phyloP scores from a whole-genome alignment of 192 early-diverging fungal species.

The Backusella macrospora region DNA sequence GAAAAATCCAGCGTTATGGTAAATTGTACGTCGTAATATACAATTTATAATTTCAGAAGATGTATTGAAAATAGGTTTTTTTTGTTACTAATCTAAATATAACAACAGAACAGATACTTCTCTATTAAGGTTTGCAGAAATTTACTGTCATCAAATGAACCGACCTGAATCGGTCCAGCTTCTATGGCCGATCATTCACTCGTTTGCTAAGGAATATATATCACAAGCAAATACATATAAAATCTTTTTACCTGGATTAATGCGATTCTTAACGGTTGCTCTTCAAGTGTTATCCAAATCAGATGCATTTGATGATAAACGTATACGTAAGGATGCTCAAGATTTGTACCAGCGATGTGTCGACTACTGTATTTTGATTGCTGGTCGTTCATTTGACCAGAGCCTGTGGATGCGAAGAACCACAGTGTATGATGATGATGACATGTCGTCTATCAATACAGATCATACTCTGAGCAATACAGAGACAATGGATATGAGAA shows the following conservation, averaged over 20 bases:
- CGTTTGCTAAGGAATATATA: conserved; percentile 65
- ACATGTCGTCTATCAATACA: conserved; percentile 21
- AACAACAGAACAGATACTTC: conserved; percentile 63
- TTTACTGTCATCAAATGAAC: conserved; percentile 55
- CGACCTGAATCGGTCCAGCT: conserved; percentile 51
- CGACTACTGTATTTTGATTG: conserved; percentile 77
- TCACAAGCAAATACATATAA: conserved; percentile 58
- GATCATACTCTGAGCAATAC: conserved; percentile 3
- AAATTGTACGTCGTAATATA: conserved; percentile 61
- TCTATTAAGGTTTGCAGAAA: conserved; percentile 65
- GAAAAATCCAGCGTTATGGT: conserved; percentile 45
- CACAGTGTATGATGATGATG: conserved; percentile 48
- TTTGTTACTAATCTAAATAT: too few species aligned
- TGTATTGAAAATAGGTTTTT: too few species aligned
- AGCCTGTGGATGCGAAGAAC: conserved; percentile 60
- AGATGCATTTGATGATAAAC: conserved; percentile 59
- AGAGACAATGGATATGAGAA: not conserved
- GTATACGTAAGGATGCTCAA: conserved; percentile 60
- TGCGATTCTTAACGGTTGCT: conserved; percentile 59
- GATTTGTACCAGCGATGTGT: conserved; percentile 61
- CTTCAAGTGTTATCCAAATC: conserved; percentile 37
- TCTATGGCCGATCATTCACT: conserved; percentile 61
- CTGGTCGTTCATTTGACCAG: conserved; percentile 77
- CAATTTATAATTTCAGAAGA: too few species aligned
- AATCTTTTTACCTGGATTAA: conserved; percentile 50